phyloP scores from a whole-genome alignment of 305 asterid species.

The Solanum hybrid region DNA sequence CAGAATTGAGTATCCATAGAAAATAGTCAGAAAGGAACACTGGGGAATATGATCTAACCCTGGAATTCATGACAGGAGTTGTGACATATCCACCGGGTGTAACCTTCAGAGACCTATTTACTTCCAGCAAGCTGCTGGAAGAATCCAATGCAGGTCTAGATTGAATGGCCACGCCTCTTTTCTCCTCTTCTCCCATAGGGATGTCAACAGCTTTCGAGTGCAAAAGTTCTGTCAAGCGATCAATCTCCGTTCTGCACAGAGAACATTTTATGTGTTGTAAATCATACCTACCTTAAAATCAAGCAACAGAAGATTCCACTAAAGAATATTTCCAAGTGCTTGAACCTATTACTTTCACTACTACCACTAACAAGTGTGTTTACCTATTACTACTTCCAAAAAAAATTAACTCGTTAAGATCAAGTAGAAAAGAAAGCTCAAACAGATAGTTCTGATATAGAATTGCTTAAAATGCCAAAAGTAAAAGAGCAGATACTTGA shows the following conservation, averaged over 20 bases:
- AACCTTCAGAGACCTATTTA: constrained; percentile 19
- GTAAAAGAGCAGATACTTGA: background rate
- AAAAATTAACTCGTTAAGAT: background rate
- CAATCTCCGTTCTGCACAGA: constrained; percentile 65
- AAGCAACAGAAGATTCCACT: background rate
- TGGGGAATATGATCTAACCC: constrained; percentile 31
- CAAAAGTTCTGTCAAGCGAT: constrained; percentile 61
- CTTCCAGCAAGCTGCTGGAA: constrained; percentile 26
- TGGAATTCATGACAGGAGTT: constrained; percentile 28
- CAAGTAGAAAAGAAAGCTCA: background rate
- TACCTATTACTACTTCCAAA: background rate
- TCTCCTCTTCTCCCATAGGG: constrained; percentile 21
- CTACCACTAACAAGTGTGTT: background rate
- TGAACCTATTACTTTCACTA: background rate
- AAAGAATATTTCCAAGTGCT: background rate
- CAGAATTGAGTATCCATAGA: background rate
- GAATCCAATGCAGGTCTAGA: constrained; percentile 23
- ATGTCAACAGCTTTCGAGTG: constrained; percentile 52
- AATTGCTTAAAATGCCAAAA: background rate
- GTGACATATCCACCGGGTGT: constrained; percentile 26
- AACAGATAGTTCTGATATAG: background rate
- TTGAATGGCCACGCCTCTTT: constrained; percentile 17
- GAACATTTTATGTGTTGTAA: background rate
- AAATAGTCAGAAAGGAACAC: background rate
- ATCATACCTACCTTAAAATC: background rate